Percentiles rank a stretch among this genome's conserved stretches.
phyloP scores from a whole-genome alignment of 208 protist species.

The Leishmania guyanensis region DNA sequence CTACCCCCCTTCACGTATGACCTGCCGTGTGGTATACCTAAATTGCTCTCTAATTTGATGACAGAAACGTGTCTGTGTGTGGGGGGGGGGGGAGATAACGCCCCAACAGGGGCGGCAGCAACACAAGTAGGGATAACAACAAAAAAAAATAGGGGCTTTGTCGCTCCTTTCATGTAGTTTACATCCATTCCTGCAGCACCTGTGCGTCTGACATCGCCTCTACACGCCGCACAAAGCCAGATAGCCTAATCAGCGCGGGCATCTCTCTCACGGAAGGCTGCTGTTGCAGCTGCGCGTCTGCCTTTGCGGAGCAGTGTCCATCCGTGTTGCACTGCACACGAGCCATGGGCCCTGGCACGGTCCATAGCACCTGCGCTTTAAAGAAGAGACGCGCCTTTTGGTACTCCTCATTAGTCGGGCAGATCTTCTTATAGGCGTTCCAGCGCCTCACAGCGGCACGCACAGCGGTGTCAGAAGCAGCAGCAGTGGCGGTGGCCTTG shows the following conservation, averaged over 20 bases:
- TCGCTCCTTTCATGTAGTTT: neutral
- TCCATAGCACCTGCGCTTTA: neutral
- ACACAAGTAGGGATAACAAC: neutral
- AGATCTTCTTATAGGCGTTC: conserved; percentile 66
- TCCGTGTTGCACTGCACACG: neutral
- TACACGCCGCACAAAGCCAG: conserved; percentile 52
- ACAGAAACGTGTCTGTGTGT: neutral
- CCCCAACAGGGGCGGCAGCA: neutral
- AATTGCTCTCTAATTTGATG: neutral
- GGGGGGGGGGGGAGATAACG: neutral
- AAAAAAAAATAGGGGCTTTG: neutral
- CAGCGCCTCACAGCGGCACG: conserved; percentile 45
- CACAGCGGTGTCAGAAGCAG: neutral
- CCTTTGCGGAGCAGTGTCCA: neutral
- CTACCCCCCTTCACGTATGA: neutral
- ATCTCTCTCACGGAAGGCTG: conserved; percentile 21
- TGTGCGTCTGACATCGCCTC: conserved; percentile 49
- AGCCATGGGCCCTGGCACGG: neutral
- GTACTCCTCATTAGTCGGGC: conserved; percentile 56
- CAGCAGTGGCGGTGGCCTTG: neutral
- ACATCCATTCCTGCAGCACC: conserved; percentile 34
- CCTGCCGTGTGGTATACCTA: neutral
- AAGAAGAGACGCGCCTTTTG: conserved; percentile 39
- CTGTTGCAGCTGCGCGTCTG: neutral
- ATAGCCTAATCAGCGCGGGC: conserved; percentile 36